Evolutionary conservation across 805 yeast species (phyloP).

Genomic region (Clavispora carvajalis): DNA sequence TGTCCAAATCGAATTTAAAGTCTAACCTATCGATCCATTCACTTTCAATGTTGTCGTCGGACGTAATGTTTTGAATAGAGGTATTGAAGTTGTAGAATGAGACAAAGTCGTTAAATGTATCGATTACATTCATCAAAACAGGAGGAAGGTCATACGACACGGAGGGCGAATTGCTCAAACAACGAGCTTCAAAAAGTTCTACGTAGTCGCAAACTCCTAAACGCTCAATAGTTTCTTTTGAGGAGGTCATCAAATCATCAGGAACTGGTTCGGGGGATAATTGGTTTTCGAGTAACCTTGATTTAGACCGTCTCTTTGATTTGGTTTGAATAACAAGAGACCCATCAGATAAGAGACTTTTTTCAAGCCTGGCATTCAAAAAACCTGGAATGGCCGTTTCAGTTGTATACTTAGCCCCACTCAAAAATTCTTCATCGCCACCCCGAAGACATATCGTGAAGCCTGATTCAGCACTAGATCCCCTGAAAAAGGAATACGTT

Average conservation of each 20-base stretch:
- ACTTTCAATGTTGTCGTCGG: slow-evolving; percentile 22
- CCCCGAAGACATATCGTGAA: slow-evolving; percentile 88
- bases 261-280: slow-evolving; percentile 8
- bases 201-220: slow-evolving; percentile 33
- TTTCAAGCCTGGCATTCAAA: slow-evolving; percentile 77
- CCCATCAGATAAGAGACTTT: slow-evolving; percentile 10
- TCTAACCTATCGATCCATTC: slow-evolving; percentile 23
- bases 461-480: slow-evolving; percentile 69
- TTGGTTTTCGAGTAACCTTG: not conserved
- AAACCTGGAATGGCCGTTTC: slow-evolving; percentile 76
- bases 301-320: not conserved
- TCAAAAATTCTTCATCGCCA: slow-evolving; percentile 52
- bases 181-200: slow-evolving; percentile 40
- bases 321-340: slow-evolving; percentile 3
- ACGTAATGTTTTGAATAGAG: slow-evolving; percentile 17
- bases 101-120: slow-evolving; percentile 39
- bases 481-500: slow-evolving; percentile 74
- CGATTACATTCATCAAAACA: slow-evolving; percentile 49
- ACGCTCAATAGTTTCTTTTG: slow-evolving; percentile 18
- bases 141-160: slow-evolving; percentile 70
- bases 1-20: slow-evolving; percentile 19
- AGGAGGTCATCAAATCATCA: slow-evolving; percentile 11
- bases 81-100: slow-evolving; percentile 16
- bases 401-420: slow-evolving; percentile 68
- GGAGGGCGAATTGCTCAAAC: slow-evolving; percentile 80